These are phyloP conservation scores for Clarireedia monteithiana DNA, from an alignment of 2,329 filamentous ascomycete genomes.

Conservation along the genomic window DNA sequence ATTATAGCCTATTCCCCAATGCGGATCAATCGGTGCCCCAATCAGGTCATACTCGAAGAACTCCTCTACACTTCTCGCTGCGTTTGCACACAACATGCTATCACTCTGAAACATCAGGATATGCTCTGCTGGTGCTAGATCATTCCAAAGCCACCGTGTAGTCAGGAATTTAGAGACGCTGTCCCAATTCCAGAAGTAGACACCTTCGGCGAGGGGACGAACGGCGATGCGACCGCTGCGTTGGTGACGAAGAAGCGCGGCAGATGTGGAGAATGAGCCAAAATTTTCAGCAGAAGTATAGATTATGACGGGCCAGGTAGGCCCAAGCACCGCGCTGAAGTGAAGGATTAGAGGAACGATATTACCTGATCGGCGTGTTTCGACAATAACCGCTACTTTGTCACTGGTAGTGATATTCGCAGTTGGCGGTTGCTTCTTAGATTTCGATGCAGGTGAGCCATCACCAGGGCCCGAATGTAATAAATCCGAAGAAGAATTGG, in stretches of 20 bases:
- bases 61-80: slow-evolving; percentile 28
- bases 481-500: background rate
- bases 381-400: slow-evolving; percentile 33
- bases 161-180: slow-evolving; percentile 32
- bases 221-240: slow-evolving; percentile 30
- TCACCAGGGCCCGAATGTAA: background rate
- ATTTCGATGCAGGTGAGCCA: background rate
- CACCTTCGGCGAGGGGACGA: slow-evolving; percentile 31
- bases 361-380: slow-evolving; percentile 28
- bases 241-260: slow-evolving; percentile 32
- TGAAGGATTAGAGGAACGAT: slow-evolving; percentile 34
- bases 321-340: slow-evolving; percentile 34
- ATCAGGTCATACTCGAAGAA: slow-evolving; percentile 32
- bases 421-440: slow-evolving; percentile 1
- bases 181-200: slow-evolving; percentile 30
- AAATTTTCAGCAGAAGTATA: slow-evolving; percentile 30
- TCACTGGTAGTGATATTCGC: slow-evolving; percentile 21
- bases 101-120: slow-evolving; percentile 31
- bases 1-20: slow-evolving; percentile 28
- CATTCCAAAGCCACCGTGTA: slow-evolving; percentile 29
- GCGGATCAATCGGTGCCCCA: slow-evolving; percentile 29
- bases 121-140: slow-evolving; percentile 27
- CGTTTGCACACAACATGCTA: slow-evolving; percentile 30
- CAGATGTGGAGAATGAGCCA: slow-evolving; percentile 28
- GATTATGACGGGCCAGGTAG: slow-evolving; percentile 37